A percentile compares a stretch with the other conserved stretches of the same genome.
phyloP scores from a whole-genome alignment of 2,329 filamentous ascomycete species.

The Diaporthe helianthi region DNA sequence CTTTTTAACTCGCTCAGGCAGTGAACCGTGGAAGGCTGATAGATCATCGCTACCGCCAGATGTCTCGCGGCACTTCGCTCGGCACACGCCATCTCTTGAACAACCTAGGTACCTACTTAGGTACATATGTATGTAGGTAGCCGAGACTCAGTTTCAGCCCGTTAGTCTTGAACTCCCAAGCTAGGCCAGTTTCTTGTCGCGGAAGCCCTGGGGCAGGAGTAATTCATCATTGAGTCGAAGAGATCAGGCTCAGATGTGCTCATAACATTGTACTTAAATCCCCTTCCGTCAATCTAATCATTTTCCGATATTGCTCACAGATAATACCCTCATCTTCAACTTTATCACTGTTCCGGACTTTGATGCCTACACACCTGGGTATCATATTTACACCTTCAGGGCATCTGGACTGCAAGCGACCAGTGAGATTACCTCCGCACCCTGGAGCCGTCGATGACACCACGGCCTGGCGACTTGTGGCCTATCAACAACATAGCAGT shows the following conservation, averaged over 20 bases:
- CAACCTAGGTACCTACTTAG: too few species aligned
- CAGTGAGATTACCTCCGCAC: not conserved
- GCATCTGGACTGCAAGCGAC: slow-evolving; percentile 18
- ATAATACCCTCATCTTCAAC: slow-evolving; percentile 26
- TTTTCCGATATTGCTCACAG: not conserved
- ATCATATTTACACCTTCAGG: slow-evolving; percentile 25
- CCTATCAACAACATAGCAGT: slow-evolving; percentile 30
- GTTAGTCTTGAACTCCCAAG: slow-evolving; percentile 20
- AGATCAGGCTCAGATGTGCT: too few species aligned
- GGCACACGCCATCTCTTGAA: not conserved
- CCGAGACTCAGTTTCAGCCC: slow-evolving; percentile 4
- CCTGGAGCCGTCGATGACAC: slow-evolving; percentile 19
- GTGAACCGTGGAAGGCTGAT: slow-evolving; percentile 14
- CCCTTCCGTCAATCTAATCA: too few species aligned
- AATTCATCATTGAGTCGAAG: slow-evolving; percentile 20
- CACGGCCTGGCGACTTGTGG: slow-evolving; percentile 26
- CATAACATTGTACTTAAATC: too few species aligned
- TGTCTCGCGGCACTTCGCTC: not conserved
- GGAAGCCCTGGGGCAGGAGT: slow-evolving; percentile 26
- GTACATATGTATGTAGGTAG: too few species aligned
- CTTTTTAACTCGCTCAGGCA: not conserved
- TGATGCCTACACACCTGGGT: too few species aligned
- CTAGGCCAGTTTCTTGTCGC: slow-evolving; percentile 8
- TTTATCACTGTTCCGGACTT: slow-evolving; percentile 20
- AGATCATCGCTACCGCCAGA: not conserved